Percentiles rank a stretch among this genome's conserved stretches.
phyloP scores from a whole-genome alignment of 345 rosid genomes.

The Gossypium thurberi region DNA sequence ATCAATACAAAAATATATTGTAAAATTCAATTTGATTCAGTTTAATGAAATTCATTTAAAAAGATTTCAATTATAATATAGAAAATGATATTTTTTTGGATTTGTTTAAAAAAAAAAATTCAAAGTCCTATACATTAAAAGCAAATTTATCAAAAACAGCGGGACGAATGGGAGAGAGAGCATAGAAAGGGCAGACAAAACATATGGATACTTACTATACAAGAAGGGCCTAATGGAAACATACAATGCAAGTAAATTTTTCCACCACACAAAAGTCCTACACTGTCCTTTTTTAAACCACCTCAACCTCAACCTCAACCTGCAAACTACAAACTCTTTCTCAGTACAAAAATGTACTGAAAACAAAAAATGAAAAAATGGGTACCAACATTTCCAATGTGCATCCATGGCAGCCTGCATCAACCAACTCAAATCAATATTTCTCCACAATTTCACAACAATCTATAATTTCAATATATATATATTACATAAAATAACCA shows the following conservation, averaged over 20 bases:
- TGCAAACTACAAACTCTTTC: conserved; percentile 21
- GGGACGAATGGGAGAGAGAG: neutral
- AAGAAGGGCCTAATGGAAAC: neutral
- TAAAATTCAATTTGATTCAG: too few species aligned
- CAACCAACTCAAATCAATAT: too few species aligned
- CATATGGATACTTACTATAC: neutral
- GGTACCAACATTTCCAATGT: conserved; percentile 37
- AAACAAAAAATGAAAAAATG: conserved; percentile 62
- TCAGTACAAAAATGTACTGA: conserved; percentile 43
- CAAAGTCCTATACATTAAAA: too few species aligned
- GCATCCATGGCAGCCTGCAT: conserved; percentile 54
- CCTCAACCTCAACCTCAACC: neutral
- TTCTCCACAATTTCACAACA: neutral
- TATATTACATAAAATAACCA: neutral
- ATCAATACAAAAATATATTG: too few species aligned
- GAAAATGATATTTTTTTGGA: too few species aligned
- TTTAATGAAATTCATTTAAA: too few species aligned
- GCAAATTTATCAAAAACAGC: neutral
- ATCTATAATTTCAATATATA: neutral
- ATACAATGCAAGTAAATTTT: neutral
- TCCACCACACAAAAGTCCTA: neutral
- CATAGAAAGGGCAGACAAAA: neutral
- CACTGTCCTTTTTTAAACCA: neutral
- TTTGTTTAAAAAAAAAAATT: too few species aligned
- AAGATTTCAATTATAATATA: too few species aligned